Evolutionary conservation across 805 yeast genomes (phyloP), one percentile per base, ranked within the genome.

Genomic region (Zygoascus bituminiphila): DNA sequence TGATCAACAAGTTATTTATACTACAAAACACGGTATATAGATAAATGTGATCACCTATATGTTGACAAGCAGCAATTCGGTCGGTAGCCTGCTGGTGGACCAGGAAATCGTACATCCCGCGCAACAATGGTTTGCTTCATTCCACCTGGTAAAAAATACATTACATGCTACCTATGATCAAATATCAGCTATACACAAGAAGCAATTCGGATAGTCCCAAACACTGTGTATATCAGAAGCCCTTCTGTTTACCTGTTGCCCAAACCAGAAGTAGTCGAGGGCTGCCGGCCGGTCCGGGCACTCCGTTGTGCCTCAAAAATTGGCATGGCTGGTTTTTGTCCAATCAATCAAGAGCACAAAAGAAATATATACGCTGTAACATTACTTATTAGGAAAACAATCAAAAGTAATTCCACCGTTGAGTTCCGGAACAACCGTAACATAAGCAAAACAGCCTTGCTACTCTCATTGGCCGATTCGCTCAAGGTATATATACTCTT

Each of bases 351-450:
- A 4, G 4, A 15, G 7, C 4, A 15, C 33, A 29, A 29, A 29
- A 29, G 33, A 29, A 29, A 29, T 15, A 12, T 12, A 4, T 29
- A 12, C 33, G n/a, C 33, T 5, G 33, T 29, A 29, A 29, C 33
- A 29, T 29, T 29, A 29, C 33, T 29, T 29, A 15, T 29, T 29
- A 29, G 10, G 33, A 29, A 4, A 17, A 12, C 39, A 15, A 12
- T 12, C 20, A 36, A 36, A 36, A 36, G 39, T 15, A 36, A 36
- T 8, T 4, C 9, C 12, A 36, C 39, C 39, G 39, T 36, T 36
- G 39, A 36, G 19, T 36, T 17, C 39, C 39, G 39, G 39, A 36
- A n/a, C 22, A 36, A 36, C 39, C 39, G 39, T 36, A 36, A 14
- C 14, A 2, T 17, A 4, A 36, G 39, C 22, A 14, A 9, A 26